A percentile compares a stretch with the other conserved stretches of the same genome.
Conservation (phyloP, 768 basidiomycete genomes). For the Psilocybe cyanescens region DNA sequence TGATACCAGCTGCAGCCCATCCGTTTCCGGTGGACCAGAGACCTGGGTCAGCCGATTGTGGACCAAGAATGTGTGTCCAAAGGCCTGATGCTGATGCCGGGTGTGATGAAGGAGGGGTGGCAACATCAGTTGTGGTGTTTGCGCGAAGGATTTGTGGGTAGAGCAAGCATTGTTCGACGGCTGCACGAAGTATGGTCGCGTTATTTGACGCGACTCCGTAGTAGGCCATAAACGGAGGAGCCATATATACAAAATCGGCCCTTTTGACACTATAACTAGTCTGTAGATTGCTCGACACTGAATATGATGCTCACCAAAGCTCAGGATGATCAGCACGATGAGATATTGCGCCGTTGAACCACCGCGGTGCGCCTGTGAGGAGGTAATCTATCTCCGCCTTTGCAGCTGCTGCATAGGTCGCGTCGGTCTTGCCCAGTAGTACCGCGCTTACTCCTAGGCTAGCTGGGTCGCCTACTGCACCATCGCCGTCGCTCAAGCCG, state of each 20-base stretch:
- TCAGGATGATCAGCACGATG: slow-evolving; percentile 42
- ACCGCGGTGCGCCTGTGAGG: slow-evolving; percentile 38
- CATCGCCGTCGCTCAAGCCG: slow-evolving; percentile 39
- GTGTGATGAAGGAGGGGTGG: slow-evolving; percentile 3
- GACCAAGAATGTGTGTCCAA: slow-evolving; percentile 51
- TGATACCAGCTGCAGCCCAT: slow-evolving; percentile 75
- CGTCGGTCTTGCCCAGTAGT: slow-evolving; percentile 40
- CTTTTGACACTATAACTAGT: slow-evolving; percentile 23
- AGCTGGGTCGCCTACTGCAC: slow-evolving; percentile 49
- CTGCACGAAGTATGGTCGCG: slow-evolving; percentile 35
- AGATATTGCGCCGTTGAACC: slow-evolving; percentile 48
- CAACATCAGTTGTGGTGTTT: slow-evolving; percentile 24
- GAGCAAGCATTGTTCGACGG: slow-evolving; percentile 40
- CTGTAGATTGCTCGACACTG: not conserved
- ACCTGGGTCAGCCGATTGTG: slow-evolving; percentile 39
- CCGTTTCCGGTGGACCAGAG: slow-evolving; percentile 63
- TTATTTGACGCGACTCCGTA: slow-evolving; percentile 44
- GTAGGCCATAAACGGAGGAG: slow-evolving; percentile 53
- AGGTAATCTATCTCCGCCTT: slow-evolving; percentile 35
- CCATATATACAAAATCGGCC: slow-evolving; percentile 58
- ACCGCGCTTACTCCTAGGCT: slow-evolving; percentile 52
- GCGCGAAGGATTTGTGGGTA: slow-evolving; percentile 41
- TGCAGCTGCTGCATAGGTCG: slow-evolving; percentile 36
- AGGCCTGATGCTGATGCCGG: slow-evolving; percentile 18
- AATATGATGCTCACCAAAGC: slow-evolving; percentile 39